Evolutionary conservation across 345 rosid species (phyloP), one percentile per base, ranked within the genome.

Genomic region (Geranium brycei): DNA sequence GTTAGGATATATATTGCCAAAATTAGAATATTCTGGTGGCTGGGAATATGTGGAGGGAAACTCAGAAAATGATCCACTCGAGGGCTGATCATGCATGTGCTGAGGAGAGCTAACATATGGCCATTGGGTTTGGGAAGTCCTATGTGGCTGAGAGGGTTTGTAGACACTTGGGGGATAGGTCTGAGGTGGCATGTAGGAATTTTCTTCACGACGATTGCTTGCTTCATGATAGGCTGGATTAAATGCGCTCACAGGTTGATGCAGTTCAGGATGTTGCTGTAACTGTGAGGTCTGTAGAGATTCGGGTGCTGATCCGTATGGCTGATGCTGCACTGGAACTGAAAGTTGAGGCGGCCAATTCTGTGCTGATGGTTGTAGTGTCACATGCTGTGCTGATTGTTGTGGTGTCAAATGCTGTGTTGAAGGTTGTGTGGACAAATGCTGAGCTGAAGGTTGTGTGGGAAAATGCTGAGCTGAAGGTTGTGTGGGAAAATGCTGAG

Each of bases 41-140:
- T 56, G 62, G 10, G 61, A 60, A 62, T 68, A 51, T 19, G 67
- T 62, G 30, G 73, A 35, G 61, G 68, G 47, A 51, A 62, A 57
- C 17, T 74, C 82, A 5, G 67, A 53, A 69, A 72, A 71, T 19
- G 51, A 67, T 59, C 73, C 35, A 57, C 35, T 68, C 2, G 68
- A n/a, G 38, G 66, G 57, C 28, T 65, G 82, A 61, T 65, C 75
- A 59, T 47, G 68, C 51, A 51, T 18, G 16, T 68, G 69, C 60
- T 61, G 72, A 8, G 66, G 30, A 56, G 73, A 65, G 56, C 68
- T 69, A 6, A 17, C 47, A 63, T 66, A 71, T 10, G 31, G 64
- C 13, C 17, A 70, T 16, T 69, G 74, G 17, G 41, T 11, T 62
- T 65, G 4, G 38, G 59, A 30, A 59, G 55, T 28, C 71, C 63